Base-by-base conservation (phyloP, 2,329 filamentous ascomycete genomes). In the Colletotrichum echinochloae region DNA sequence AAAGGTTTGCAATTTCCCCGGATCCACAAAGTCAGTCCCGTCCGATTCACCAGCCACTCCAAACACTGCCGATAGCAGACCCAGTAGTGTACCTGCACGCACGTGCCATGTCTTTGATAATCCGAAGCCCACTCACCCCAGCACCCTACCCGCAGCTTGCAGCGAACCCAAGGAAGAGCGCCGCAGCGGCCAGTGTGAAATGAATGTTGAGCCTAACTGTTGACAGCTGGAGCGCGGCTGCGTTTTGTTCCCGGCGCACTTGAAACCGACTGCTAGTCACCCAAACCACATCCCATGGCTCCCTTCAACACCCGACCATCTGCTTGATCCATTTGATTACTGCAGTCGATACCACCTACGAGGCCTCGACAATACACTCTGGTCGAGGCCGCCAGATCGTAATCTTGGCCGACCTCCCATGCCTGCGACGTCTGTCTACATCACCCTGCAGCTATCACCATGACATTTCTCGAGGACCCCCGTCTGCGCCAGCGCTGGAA, bases 401-500 rank as follows among this genome's bases (percentile, higher is more conserved):
- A 55, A 55, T 5, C 33, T 30, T 26, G 23, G 39, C 46, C 28
- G 35, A 28, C 16, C 51, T 37, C 37, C 52, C 59, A 62, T 71
- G 60, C 48, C 66, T 49, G 60, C 70, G 51, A 72, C 69, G 60
- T 67, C 70, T 57, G 66, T 56, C 46, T 57, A 23, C 46, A n/a
- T 48, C 44, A 35, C 35, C 23, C 66, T 49, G 35, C 63, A 66
- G 65, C 52, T 65, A 61, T 65, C 68, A 59, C 63, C 72, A 89
- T 89, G 88, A 83, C 87, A 64, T 89, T 91, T 74, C 84, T 92
- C 74, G 89, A 91, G 78, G 95, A 98, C 81, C 95, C 95, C 72
- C 93, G 95, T 77, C 90, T 97, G 81, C 94, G 95, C 74, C 94
- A 97, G 81, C 94, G 93, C 76, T 94, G 97, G 88, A 97, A 98